phyloP scores from a whole-genome alignment of 768 basidiomycete genomes.

The Ramaria rubella region DNA sequence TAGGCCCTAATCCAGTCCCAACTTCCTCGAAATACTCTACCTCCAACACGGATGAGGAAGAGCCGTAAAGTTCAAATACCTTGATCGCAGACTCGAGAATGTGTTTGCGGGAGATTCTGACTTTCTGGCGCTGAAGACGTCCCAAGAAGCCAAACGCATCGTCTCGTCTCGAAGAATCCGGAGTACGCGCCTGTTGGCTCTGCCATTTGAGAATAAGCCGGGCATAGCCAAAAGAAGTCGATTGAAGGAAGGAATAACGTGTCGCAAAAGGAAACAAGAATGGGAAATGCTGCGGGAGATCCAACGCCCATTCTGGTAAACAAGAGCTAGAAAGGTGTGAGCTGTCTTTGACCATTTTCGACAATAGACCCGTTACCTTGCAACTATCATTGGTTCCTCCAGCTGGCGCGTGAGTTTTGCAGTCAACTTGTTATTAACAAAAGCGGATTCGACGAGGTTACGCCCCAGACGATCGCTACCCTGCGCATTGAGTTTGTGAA shows the following conservation, averaged over 20 bases:
- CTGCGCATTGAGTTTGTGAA: slow-evolving; percentile 76
- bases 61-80: slow-evolving; percentile 94
- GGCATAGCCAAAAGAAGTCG: slow-evolving; percentile 95
- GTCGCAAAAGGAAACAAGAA: slow-evolving; percentile 99
- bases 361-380: slow-evolving; percentile 52
- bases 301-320: slow-evolving; percentile 94
- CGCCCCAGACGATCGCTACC: slow-evolving; percentile 57
- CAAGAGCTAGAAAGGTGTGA: slow-evolving; percentile 57
- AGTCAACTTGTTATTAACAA: slow-evolving; percentile 96
- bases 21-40: slow-evolving; percentile 99
- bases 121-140: slow-evolving; percentile 90
- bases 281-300: slow-evolving; percentile 92
- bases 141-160: slow-evolving; percentile 91
- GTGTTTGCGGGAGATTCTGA: slow-evolving; percentile 90
- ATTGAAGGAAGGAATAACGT: slow-evolving; percentile 94
- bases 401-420: slow-evolving; percentile 96
- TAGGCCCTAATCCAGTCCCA: slow-evolving; percentile 94
- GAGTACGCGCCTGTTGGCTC: slow-evolving; percentile 73
- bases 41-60: slow-evolving; percentile 88
- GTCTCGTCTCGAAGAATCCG: slow-evolving; percentile 75
- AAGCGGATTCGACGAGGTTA: slow-evolving; percentile 66
- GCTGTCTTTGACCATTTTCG: not conserved
- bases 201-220: slow-evolving; percentile 94
- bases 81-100: slow-evolving; percentile 95
- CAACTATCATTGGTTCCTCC: slow-evolving; percentile 98